A percentile compares a stretch with the other conserved stretches of the same genome.
Evolutionary conservation across 2,329 filamentous ascomycete species (phyloP).

Genomic region (Sclerotinia sclerotiorum): DNA sequence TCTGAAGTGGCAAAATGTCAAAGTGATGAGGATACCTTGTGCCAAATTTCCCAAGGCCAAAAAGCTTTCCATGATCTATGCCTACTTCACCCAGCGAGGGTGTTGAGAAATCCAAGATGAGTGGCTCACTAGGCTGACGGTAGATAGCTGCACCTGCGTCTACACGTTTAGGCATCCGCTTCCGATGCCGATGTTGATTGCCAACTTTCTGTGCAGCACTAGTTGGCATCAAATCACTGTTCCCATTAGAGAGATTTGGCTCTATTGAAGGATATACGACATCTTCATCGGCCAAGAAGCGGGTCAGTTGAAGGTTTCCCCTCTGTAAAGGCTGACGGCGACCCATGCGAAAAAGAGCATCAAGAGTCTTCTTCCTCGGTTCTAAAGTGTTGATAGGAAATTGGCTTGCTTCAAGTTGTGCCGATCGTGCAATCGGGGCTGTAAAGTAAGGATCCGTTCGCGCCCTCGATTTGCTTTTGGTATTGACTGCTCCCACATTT

Average conservation of each 20-base stretch:
- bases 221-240: background rate
- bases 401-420: slow-evolving; percentile 54
- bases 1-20: slow-evolving; percentile 58
- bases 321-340: slow-evolving; percentile 38
- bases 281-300: slow-evolving; percentile 40
- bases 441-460: slow-evolving; percentile 29
- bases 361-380: slow-evolving; percentile 54
- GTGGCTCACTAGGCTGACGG: slow-evolving; percentile 39
- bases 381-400: slow-evolving; percentile 46
- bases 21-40: slow-evolving; percentile 63
- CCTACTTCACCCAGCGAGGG: slow-evolving; percentile 29
- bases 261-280: slow-evolving; percentile 26
- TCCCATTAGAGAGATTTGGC: background rate
- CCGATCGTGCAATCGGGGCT: slow-evolving; percentile 45
- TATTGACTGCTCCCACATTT: background rate
- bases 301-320: slow-evolving; percentile 42
- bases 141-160: slow-evolving; percentile 40
- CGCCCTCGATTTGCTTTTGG: background rate
- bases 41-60: slow-evolving; percentile 59
- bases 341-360: slow-evolving; percentile 52
- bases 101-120: slow-evolving; percentile 35
- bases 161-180: slow-evolving; percentile 35
- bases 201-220: background rate
- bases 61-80: slow-evolving; percentile 44
- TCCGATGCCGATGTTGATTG: slow-evolving; percentile 28